phyloP scores from a whole-genome alignment of 2,329 filamentous ascomycete species.

The Blastomyces gilchristii region DNA sequence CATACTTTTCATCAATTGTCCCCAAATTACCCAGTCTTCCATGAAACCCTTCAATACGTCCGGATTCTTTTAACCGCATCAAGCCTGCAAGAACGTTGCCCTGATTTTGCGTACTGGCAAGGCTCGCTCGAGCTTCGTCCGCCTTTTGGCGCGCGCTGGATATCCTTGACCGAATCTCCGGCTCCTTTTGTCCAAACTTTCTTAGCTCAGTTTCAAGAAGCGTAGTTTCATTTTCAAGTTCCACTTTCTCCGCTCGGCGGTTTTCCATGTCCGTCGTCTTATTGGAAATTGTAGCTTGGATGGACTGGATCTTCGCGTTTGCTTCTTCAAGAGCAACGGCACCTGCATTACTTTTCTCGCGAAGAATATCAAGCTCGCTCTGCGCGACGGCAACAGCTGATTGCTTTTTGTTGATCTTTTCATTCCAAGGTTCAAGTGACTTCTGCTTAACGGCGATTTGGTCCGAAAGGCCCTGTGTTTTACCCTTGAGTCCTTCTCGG shows the following conservation, averaged over 20 bases:
- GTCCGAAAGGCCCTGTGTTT: conserved; percentile 89
- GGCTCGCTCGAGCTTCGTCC: conserved; percentile 83
- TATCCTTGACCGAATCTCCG: conserved; percentile 69
- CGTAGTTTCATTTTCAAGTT: conserved; percentile 63
- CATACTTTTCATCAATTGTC: conserved; percentile 85
- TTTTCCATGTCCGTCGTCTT: conserved; percentile 68
- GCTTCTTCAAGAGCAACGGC: conserved; percentile 75
- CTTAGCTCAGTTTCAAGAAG: conserved; percentile 63
- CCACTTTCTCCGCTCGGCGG: conserved; percentile 60
- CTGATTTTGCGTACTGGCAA: conserved; percentile 82
- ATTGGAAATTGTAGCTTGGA: conserved; percentile 58
- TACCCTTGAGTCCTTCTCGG: conserved; percentile 79
- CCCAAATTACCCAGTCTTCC: conserved; percentile 89
- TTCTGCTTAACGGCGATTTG: conserved; percentile 89
- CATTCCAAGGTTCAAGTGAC: conserved; percentile 88
- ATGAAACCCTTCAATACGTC: conserved; percentile 93
- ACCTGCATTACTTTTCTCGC: conserved; percentile 80
- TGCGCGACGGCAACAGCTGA: conserved; percentile 89
- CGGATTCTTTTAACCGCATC: conserved; percentile 91
- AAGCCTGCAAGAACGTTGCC: conserved; percentile 84
- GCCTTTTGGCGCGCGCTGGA: conserved; percentile 89
- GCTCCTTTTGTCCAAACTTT: conserved; percentile 65
- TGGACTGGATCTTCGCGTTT: conserved; percentile 63
- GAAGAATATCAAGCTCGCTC: conserved; percentile 84
- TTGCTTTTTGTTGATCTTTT: conserved; percentile 93